phyloP scores from a whole-genome alignment of 768 basidiomycete species.

The Leccinellum rugosiceps region DNA sequence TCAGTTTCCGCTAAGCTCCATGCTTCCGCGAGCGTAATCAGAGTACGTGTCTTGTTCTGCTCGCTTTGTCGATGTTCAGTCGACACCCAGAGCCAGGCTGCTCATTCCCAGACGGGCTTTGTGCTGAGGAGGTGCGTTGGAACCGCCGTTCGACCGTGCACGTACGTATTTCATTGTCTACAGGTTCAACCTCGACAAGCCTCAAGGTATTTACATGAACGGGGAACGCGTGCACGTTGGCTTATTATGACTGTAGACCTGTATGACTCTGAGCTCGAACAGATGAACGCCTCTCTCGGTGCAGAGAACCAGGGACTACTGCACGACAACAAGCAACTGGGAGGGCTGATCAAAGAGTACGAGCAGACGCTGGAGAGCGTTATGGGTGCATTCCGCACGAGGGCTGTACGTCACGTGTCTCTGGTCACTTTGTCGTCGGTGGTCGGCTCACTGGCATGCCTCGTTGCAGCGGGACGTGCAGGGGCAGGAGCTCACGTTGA shows the following conservation, averaged over 20 bases:
- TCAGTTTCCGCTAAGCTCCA: slow-evolving; percentile 69
- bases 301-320: slow-evolving; percentile 82
- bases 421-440: neutral
- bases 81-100: slow-evolving; percentile 66
- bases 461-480: slow-evolving; percentile 79
- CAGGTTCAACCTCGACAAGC: slow-evolving; percentile 85
- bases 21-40: slow-evolving; percentile 69
- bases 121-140: slow-evolving; percentile 70
- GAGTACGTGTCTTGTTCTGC: slow-evolving; percentile 50
- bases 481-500: slow-evolving; percentile 83
- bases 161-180: neutral
- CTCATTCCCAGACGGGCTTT: slow-evolving; percentile 90
- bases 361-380: slow-evolving; percentile 94
- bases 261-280: slow-evolving; percentile 86
- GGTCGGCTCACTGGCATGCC: neutral
- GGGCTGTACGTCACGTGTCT: slow-evolving; percentile 64
- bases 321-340: slow-evolving; percentile 96
- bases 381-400: slow-evolving; percentile 87
- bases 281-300: slow-evolving; percentile 76
- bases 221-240: neutral
- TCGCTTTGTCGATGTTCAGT: neutral
- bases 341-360: slow-evolving; percentile 88
- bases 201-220: slow-evolving; percentile 54
- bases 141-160: neutral
- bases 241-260: slow-evolving; percentile 55